These are phyloP conservation scores for Saururus chinensis DNA, from an alignment of 164 flowering plant species.

Conservation along the genomic window DNA sequence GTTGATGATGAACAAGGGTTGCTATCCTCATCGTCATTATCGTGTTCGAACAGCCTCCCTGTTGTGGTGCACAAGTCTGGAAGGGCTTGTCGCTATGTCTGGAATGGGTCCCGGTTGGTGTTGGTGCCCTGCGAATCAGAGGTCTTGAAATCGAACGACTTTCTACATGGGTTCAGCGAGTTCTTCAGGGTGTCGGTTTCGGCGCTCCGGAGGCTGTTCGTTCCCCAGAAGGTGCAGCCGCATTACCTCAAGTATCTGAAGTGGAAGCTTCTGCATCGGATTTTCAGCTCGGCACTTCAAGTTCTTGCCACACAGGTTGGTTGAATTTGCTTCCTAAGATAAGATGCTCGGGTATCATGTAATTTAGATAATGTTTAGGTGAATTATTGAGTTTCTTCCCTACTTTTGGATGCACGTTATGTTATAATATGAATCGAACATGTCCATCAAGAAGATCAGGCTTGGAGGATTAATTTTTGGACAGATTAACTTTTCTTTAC, in stretches of 20 bases:
- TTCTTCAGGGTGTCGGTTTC: conserved; percentile 17
- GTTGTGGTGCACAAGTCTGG: conserved; percentile 42
- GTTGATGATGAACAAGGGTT: too few species aligned
- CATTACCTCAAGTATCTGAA: conserved; percentile 70
- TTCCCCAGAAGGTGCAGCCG: conserved; percentile 48
- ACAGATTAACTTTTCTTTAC: too few species aligned
- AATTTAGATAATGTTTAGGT: neutral
- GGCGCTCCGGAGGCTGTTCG: conserved; percentile 42
- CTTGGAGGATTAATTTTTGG: too few species aligned
- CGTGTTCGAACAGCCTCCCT: conserved; percentile 22
- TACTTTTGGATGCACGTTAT: neutral
- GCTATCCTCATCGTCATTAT: neutral
- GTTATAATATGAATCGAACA: neutral
- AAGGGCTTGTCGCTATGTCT: conserved; percentile 37
- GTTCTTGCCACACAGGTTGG: conserved; percentile 92
- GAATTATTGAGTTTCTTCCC: neutral
- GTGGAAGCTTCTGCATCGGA: conserved; percentile 83
- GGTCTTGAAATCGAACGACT: conserved; percentile 7
- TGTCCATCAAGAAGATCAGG: neutral
- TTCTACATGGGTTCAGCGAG: conserved; percentile 24
- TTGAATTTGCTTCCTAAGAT: neutral
- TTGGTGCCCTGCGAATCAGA: conserved; percentile 32
- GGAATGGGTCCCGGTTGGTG: conserved; percentile 44
- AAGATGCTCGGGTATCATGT: neutral
- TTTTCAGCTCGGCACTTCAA: conserved; percentile 83